phyloP scores from a whole-genome alignment of 371 early-diverging fungal species.

The Cokeromyces recurvatus region DNA sequence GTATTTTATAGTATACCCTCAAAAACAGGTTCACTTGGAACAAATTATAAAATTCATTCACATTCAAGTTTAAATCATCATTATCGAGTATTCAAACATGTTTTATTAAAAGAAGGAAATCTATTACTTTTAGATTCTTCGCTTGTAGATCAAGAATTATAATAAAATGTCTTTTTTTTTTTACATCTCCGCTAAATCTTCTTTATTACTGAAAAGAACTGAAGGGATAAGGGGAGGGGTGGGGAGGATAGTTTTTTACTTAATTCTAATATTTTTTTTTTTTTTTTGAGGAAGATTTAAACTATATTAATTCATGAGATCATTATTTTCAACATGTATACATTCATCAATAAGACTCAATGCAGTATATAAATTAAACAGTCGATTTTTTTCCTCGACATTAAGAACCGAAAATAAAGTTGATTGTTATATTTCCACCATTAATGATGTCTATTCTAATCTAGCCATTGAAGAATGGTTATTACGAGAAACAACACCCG shows the following conservation, averaged over 20 bases:
- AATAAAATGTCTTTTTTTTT: no score
- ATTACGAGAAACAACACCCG: constrained; percentile 62
- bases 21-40: constrained; percentile 63
- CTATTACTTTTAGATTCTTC: not conserved
- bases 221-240: no score
- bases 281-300: no score
- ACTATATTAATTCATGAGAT: no score
- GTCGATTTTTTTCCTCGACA: constrained; percentile 3
- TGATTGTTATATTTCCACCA: constrained; percentile 57
- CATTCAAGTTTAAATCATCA: constrained; percentile 72
- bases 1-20: constrained; percentile 67
- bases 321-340: no score
- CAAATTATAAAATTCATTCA: constrained; percentile 64
- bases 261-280: no score
- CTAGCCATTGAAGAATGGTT: constrained; percentile 93
- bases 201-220: no score
- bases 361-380: no score
- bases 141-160: constrained; percentile 15
- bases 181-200: no score
- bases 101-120: constrained; percentile 1
- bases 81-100: constrained; percentile 37
- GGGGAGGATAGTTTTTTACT: no score
- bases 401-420: constrained; percentile 19
- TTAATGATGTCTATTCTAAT: constrained; percentile 81
- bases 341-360: no score